phyloP scores from a whole-genome alignment of 768 basidiomycete genomes.

The Lactifluus rugatus region DNA sequence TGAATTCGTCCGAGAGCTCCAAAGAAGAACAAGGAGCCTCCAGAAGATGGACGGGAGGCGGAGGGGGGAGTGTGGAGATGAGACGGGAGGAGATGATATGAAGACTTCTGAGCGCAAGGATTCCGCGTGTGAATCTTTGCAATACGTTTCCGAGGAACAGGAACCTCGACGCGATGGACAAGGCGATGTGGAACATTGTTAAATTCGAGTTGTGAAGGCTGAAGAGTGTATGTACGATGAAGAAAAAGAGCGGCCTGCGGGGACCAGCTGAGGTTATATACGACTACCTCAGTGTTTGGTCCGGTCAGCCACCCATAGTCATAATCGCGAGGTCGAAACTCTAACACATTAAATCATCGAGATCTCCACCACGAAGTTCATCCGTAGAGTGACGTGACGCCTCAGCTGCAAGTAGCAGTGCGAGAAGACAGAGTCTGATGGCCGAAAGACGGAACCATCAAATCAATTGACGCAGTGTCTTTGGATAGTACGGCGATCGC shows the following conservation, averaged over 20 bases:
- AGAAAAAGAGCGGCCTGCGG: not conserved
- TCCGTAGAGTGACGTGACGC: too few species aligned
- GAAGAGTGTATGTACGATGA: not conserved
- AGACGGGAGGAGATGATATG: not conserved
- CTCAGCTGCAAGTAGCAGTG: too few species aligned
- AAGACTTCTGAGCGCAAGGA: slow-evolving; percentile 5
- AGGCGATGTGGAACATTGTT: slow-evolving; percentile 3
- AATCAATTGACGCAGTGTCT: too few species aligned
- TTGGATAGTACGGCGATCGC: too few species aligned
- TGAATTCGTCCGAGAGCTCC: not conserved
- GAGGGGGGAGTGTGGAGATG: not conserved
- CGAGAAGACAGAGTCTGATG: too few species aligned
- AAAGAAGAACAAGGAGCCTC: not conserved
- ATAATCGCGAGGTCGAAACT: not conserved
- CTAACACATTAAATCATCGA: too few species aligned
- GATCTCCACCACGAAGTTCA: too few species aligned
- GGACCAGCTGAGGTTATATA: not conserved
- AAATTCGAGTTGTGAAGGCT: not conserved
- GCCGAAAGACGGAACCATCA: too few species aligned
- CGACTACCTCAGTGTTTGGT: not conserved
- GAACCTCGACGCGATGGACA: slow-evolving; percentile 6
- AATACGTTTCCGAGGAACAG: not conserved
- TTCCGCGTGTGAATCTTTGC: not conserved
- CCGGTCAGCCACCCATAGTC: not conserved
- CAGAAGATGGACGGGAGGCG: not conserved